Percentiles rank a stretch among this genome's conserved stretches.
phyloP scores from a whole-genome alignment of 441 rosid genomes.

The Corymbia citriodora region DNA sequence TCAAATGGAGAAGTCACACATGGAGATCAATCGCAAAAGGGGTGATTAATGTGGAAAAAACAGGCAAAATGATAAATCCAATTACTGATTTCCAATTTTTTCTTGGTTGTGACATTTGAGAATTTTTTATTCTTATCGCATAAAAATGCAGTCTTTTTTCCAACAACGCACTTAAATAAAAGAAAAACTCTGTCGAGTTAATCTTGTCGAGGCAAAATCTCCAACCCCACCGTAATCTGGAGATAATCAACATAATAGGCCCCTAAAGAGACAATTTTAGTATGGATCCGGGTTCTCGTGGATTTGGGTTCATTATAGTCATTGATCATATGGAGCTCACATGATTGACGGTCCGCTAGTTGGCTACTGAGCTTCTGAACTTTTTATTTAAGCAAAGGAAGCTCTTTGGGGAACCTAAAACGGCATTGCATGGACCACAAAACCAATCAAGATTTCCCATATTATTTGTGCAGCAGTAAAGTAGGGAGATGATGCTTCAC shows the following conservation, averaged over 20 bases:
- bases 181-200: background rate
- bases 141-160: background rate
- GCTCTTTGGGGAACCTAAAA: background rate
- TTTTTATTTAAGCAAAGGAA: background rate
- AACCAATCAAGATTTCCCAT: background rate
- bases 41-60: background rate
- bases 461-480: background rate
- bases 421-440: background rate
- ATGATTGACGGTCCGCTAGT: accelerated
- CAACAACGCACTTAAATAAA: background rate
- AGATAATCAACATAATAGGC: background rate
- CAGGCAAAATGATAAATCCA: background rate
- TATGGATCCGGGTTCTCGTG: background rate
- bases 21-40: background rate
- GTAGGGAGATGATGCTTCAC: background rate
- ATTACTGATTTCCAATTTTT: background rate
- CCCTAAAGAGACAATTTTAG: background rate
- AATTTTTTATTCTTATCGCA: background rate
- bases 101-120: background rate
- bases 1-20: background rate
- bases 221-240: accelerated
- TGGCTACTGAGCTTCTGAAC: background rate
- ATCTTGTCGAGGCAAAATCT: background rate
- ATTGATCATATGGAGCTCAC: background rate
- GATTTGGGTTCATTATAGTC: background rate